Conservation (phyloP, 768 basidiomycete species). For the Tylopilus felleus region DNA sequence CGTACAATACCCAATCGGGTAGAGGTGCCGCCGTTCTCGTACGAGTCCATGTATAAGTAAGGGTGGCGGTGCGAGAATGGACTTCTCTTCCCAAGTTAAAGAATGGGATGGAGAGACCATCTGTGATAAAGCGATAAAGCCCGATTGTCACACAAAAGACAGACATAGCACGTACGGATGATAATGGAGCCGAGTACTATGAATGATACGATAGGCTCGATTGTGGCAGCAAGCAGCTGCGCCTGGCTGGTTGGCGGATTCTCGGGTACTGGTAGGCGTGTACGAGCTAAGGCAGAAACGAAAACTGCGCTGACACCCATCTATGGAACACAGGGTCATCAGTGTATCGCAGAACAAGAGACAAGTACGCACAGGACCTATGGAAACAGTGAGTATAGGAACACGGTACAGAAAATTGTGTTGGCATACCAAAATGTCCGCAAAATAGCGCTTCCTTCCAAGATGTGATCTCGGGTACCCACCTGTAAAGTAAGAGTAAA, state of each 20-base stretch:
- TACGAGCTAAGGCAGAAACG: conserved; percentile 70
- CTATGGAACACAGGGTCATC: conserved; percentile 30
- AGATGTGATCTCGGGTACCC: conserved; percentile 81
- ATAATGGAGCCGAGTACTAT: conserved; percentile 85
- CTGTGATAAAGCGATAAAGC: conserved; percentile 31
- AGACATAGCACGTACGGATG: conserved; percentile 52
- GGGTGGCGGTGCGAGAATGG: conserved; percentile 44
- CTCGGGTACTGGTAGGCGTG: conserved; percentile 53
- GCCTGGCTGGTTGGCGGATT: conserved; percentile 63
- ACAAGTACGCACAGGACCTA: conserved; percentile 50
- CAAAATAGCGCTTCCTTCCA: conserved; percentile 88
- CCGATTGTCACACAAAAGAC: neutral
- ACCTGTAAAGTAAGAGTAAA: conserved; percentile 71
- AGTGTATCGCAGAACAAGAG: neutral
- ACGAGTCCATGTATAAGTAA: conserved; percentile 42
- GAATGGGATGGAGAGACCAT: conserved; percentile 69
- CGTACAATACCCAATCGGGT: conserved; percentile 47
- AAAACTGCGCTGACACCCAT: conserved; percentile 95
- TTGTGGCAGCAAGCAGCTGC: conserved; percentile 65
- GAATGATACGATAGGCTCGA: conserved; percentile 86
- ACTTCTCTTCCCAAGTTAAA: conserved; percentile 52
- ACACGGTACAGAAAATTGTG: neutral
- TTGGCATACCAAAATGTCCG: conserved; percentile 77
- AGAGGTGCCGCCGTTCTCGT: conserved; percentile 25
- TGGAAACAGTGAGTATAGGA: conserved; percentile 3